Evolutionary conservation across 192 early-diverging fungal species (phyloP).

Genomic region (Chytriomyces sp.): DNA sequence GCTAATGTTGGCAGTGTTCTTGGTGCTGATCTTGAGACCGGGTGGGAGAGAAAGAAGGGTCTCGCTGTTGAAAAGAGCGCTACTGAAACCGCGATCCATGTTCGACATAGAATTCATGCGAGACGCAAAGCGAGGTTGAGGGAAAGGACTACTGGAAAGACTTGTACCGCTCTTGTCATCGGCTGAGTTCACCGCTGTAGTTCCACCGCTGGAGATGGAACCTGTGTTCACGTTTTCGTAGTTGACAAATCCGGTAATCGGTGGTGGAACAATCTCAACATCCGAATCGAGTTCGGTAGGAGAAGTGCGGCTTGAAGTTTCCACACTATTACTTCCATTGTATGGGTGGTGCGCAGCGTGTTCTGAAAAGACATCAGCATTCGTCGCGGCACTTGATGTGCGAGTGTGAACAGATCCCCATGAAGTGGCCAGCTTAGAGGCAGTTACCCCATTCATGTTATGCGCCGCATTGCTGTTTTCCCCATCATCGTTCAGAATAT

Average conservation of each 20-base stretch:
- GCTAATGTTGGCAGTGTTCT: not conserved
- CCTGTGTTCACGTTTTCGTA: not conserved
- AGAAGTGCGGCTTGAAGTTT: not conserved
- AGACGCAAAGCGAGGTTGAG: conserved; percentile 23
- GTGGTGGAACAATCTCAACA: conserved; percentile 13
- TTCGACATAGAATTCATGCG: conserved; percentile 14
- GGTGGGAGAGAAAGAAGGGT: conserved; percentile 33
- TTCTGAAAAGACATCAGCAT: not conserved
- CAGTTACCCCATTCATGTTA: not conserved
- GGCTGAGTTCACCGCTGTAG: not conserved
- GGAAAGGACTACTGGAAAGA: not conserved
- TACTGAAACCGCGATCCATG: conserved; percentile 48
- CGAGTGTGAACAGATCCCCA: conserved; percentile 6
- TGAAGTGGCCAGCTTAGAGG: not conserved
- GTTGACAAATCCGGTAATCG: conserved; percentile 4
- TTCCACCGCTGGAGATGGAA: not conserved
- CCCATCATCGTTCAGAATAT: conserved; percentile 26
- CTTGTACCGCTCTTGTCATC: not conserved
- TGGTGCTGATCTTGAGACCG: conserved; percentile 25
- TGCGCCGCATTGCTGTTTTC: not conserved
- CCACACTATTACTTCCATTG: not conserved
- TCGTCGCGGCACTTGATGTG: not conserved
- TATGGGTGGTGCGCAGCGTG: no score
- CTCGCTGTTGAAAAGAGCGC: conserved; percentile 54
- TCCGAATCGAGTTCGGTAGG: conserved; percentile 10